Evolutionary conservation across 2,329 filamentous ascomycete genomes (phyloP).

Genomic region (Dactylellina leptospora): DNA sequence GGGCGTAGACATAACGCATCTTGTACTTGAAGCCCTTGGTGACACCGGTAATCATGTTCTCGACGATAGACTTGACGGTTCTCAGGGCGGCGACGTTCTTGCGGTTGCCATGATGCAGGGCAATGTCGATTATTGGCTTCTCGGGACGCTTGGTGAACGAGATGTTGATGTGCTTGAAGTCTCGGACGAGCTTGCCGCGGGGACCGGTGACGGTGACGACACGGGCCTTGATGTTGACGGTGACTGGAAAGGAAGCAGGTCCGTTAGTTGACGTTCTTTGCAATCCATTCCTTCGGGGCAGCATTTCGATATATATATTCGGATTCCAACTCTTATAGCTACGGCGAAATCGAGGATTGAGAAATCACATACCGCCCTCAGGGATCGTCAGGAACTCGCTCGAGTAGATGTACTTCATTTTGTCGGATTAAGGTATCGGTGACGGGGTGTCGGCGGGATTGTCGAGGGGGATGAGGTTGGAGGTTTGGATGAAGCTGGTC

Average conservation of each 20-base stretch:
- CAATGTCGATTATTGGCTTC: conserved; percentile 88
- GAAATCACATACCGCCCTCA: conserved; percentile 83
- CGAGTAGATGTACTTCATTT: conserved; percentile 99
- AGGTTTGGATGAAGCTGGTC: conserved; percentile 32
- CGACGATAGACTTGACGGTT: conserved; percentile 96
- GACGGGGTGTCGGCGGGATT: conserved; percentile 25
- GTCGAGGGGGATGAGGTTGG: conserved; percentile 39
- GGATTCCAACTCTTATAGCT: conserved; percentile 20
- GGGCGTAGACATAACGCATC: conserved; percentile 99
- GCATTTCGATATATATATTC: conserved; percentile 4
- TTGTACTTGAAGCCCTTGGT: conserved; percentile 99
- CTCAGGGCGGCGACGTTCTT: conserved; percentile 98
- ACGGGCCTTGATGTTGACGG: conserved; percentile 96
- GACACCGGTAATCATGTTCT: conserved; percentile 98
- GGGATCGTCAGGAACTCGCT: conserved; percentile 94
- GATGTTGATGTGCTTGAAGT: conserved; percentile 94
- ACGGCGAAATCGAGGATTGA: conserved; percentile 54
- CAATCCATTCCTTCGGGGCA: neutral
- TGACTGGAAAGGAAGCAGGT: conserved; percentile 72
- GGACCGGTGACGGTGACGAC: conserved; percentile 96
- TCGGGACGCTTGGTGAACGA: conserved; percentile 80
- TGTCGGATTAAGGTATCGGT: conserved; percentile 39
- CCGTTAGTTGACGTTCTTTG: conserved; percentile 57
- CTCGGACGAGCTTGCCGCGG: conserved; percentile 95
- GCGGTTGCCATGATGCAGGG: conserved; percentile 97